phyloP scores from a whole-genome alignment of 805 yeast species.

The Saturnispora kantuleensis region DNA sequence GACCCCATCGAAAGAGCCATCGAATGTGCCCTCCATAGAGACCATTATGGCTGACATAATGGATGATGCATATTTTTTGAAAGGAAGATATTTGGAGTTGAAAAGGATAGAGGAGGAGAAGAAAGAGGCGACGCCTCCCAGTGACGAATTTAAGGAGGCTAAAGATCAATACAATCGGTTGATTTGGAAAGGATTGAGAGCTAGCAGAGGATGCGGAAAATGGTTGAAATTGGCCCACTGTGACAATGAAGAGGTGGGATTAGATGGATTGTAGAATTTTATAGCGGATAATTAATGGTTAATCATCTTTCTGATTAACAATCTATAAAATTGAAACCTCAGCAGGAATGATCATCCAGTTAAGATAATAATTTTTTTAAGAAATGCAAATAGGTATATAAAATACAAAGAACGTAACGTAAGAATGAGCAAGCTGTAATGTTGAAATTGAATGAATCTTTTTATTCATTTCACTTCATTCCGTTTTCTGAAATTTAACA shows the following conservation, averaged over 20 bases:
- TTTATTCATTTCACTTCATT: neutral
- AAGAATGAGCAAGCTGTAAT: neutral
- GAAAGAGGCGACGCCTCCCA: conserved; percentile 1
- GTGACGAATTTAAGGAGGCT: neutral
- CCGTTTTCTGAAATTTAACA: conserved; percentile 17
- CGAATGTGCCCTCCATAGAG: neutral
- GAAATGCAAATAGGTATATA: conserved; percentile 9
- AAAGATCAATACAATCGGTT: conserved; percentile 14
- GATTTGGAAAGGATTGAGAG: conserved; percentile 21
- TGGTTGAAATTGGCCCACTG: conserved; percentile 1
- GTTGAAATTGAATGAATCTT: neutral
- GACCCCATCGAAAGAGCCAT: conserved; percentile 17
- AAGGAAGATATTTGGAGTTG: conserved; percentile 15
- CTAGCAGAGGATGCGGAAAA: conserved; percentile 11
- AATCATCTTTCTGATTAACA: too few species aligned
- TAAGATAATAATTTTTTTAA: neutral
- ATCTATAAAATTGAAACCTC: neutral
- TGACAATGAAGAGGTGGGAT: conserved; percentile 1
- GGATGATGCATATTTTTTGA: conserved; percentile 23
- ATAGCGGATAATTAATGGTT: too few species aligned
- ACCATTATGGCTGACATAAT: conserved; percentile 17
- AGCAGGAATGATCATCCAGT: neutral
- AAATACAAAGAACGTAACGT: conserved; percentile 4
- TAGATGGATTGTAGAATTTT: conserved; percentile 2
- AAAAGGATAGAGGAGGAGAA: conserved; percentile 4